Evolutionary conservation across 2,329 filamentous ascomycete species (phyloP), one percentile per base, ranked within the genome.

Genomic region (Decorospora gaudefroyi): DNA sequence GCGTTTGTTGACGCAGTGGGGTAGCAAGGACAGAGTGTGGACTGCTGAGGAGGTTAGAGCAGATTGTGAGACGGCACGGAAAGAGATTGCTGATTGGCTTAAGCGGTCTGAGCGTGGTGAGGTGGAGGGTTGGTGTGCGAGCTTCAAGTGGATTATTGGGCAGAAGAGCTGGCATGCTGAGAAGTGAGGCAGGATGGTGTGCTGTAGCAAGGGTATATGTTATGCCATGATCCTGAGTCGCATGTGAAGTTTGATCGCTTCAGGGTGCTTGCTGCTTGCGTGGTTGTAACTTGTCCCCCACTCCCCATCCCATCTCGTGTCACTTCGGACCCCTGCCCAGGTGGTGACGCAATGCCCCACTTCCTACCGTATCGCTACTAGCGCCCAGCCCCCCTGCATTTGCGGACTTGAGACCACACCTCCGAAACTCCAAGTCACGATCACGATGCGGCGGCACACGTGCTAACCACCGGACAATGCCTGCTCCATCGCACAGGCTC

Each of bases 61-160:
- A 15, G 37, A 53, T 16, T 51, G 66, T 7, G 58, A 53, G 25
- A 10, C 43, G 17, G 64, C 55, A 12, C 63, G 64, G 37, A 27
- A 37, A 11, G 67, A 70, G 45, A 52, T 70, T 6, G 22, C 51
- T 4, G 55, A 64, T 2, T 68, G 62, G 59, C 55, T 51, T 37
- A 51, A 46, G 13, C 52, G 52, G 11, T 47, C 54, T 4, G 62
- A 62, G n/a, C 32, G 46, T 8, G 49, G 59, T 1, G 58, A 61
- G 48, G 59, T 52, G 11, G 60, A 64, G 21, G 64, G 62, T 1
- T 70, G 65, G 67, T 64, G 61, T 46, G 64, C 64, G 28, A 63
- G 55, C 31, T 70, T 68, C 44, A 68, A 68, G 50, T 70, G 67
- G 67, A 56, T 68, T 15, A 59, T 62, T 4, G 67, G 60, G 17